phyloP scores from a whole-genome alignment of 2,329 filamentous ascomycete species.

The Phaeosphaeriaceae sp. region DNA sequence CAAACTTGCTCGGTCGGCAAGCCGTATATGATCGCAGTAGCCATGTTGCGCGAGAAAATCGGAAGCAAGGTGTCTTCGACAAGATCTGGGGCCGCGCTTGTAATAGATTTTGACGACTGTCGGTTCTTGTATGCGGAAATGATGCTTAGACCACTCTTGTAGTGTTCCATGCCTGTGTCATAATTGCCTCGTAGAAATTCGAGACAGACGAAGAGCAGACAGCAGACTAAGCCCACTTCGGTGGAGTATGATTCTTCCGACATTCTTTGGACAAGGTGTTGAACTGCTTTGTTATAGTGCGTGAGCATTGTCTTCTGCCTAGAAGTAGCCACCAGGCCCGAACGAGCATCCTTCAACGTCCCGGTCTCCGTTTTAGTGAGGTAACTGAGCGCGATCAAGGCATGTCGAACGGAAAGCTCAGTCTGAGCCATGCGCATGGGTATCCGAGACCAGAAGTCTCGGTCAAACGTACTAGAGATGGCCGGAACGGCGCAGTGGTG shows the following conservation, averaged over 20 bases:
- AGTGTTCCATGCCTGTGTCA: slow-evolving; percentile 49
- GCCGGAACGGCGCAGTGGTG: slow-evolving; percentile 45
- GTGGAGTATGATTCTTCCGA: slow-evolving; percentile 40
- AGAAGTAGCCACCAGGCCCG: slow-evolving; percentile 8
- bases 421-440: slow-evolving; percentile 29
- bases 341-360: slow-evolving; percentile 29
- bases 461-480: slow-evolving; percentile 42
- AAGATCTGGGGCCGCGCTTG: background rate
- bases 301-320: slow-evolving; percentile 38
- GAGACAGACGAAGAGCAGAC: slow-evolving; percentile 53
- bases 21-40: slow-evolving; percentile 26
- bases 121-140: slow-evolving; percentile 3
- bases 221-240: slow-evolving; percentile 50
- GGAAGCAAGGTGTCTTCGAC: slow-evolving; percentile 26
- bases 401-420: slow-evolving; percentile 53
- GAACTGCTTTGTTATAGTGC: slow-evolving; percentile 54
- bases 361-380: slow-evolving; percentile 34
- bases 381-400: slow-evolving; percentile 52
- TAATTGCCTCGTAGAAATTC: slow-evolving; percentile 54
- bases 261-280: slow-evolving; percentile 40
- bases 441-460: slow-evolving; percentile 52
- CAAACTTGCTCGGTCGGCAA: slow-evolving; percentile 15
- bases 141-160: slow-evolving; percentile 48
- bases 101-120: slow-evolving; percentile 1
- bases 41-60: slow-evolving; percentile 27